Evolutionary conservation across 805 yeast genomes (phyloP).

Genomic region (Saturnispora silvae): DNA sequence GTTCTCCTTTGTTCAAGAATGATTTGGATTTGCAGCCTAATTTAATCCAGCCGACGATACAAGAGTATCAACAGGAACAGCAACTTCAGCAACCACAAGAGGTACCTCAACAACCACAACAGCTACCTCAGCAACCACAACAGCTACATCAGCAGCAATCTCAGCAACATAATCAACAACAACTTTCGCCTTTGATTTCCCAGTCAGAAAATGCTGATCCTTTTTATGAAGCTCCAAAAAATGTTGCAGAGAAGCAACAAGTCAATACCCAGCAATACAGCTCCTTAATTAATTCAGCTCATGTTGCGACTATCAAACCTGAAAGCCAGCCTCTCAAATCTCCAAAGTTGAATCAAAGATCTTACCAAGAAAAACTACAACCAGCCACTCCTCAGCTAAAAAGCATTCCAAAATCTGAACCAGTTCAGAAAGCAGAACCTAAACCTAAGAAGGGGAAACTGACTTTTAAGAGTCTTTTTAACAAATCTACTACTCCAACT

Average conservation of each 20-base stretch:
- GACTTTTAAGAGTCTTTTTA: slow-evolving; percentile 23
- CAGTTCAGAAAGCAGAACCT: not conserved
- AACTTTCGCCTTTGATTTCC: not conserved
- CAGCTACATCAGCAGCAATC: not conserved
- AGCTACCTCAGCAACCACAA: not conserved
- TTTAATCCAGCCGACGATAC: not conserved
- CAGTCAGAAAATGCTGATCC: slow-evolving; percentile 3
- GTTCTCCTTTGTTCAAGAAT: not conserved
- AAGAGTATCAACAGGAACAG: not conserved
- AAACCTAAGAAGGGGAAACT: slow-evolving; percentile 17
- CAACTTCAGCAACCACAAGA: not conserved
- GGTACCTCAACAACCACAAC: not conserved
- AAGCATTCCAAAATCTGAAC: not conserved
- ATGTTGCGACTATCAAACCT: not conserved
- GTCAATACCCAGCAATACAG: not conserved
- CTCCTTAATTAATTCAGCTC: not conserved
- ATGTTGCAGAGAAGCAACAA: slow-evolving; percentile 1
- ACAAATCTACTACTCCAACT: slow-evolving; percentile 8
- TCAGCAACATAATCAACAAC: not conserved
- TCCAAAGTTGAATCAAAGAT: not conserved
- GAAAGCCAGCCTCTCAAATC: not conserved
- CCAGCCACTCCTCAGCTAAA: not conserved
- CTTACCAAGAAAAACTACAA: not conserved
- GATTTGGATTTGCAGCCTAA: not conserved
- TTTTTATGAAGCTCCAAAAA: too few relatives aligned